Conservation (phyloP, 164 flowering plant genomes). For the Malania oleifera region DNA sequence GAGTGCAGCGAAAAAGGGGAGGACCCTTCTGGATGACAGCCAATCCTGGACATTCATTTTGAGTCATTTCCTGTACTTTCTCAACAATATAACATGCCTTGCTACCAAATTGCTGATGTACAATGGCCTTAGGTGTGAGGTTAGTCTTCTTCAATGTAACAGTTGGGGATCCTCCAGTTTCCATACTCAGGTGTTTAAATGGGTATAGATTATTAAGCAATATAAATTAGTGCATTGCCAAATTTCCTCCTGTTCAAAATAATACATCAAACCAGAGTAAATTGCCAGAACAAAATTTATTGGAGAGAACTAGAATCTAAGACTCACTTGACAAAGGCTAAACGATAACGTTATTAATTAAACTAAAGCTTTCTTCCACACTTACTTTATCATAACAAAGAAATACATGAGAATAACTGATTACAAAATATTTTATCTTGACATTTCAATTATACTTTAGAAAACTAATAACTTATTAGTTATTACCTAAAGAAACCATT, state of each 20-base stretch:
- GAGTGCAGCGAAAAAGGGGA: conserved; percentile 60
- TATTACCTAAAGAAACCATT: no score
- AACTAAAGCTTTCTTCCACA: no score
- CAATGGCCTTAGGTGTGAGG: conserved; percentile 69
- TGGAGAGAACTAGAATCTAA: no score
- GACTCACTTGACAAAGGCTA: no score
- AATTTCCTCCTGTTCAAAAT: conserved; percentile 1
- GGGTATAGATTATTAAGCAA: not conserved
- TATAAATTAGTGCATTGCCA: not conserved
- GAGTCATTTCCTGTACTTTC: conserved; percentile 49
- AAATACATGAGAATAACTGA: no score
- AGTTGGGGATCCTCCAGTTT: conserved; percentile 22
- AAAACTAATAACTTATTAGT: no score
- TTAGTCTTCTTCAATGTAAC: conserved; percentile 26
- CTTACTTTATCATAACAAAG: no score
- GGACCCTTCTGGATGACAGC: conserved; percentile 60
- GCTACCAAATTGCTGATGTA: conserved; percentile 62
- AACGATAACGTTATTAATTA: no score
- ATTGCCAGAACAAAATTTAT: no score
- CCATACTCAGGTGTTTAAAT: conserved; percentile 19
- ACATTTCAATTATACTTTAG: no score
- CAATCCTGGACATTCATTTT: conserved; percentile 80
- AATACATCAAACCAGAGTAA: no score
- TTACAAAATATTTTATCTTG: no score
- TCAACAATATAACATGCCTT: conserved; percentile 61